Percentiles rank a stretch among this genome's conserved stretches.
Evolutionary conservation across 2,329 filamentous ascomycete genomes (phyloP).

Genomic region (Teratosphaeria destructans): DNA sequence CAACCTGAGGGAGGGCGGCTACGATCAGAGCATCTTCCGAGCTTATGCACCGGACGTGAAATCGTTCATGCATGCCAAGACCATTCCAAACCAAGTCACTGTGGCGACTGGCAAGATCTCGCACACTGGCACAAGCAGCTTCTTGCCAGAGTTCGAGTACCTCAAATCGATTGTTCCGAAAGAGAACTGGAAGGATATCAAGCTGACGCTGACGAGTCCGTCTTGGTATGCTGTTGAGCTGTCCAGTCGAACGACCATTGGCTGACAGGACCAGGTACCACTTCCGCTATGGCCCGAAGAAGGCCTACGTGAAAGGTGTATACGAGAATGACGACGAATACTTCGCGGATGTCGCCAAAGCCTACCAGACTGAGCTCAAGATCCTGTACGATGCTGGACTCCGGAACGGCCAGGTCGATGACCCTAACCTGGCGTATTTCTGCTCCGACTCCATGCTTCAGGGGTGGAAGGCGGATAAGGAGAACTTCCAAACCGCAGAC

Average conservation of each 20-base stretch:
- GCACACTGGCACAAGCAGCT: constrained; percentile 44
- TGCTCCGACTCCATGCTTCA: constrained; percentile 62
- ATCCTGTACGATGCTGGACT: constrained; percentile 36
- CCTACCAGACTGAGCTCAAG: constrained; percentile 36
- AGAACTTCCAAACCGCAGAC: constrained; percentile 57
- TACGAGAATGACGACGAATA: constrained; percentile 38
- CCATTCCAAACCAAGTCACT: constrained; percentile 44
- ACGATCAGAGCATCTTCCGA: constrained; percentile 42
- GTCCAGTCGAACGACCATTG: neutral
- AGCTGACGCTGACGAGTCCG: constrained; percentile 18
- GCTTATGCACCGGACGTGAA: constrained; percentile 51
- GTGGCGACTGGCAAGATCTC: constrained; percentile 35
- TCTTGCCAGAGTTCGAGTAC: constrained; percentile 47
- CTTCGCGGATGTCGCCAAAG: constrained; percentile 36
- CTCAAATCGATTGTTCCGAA: constrained; percentile 50
- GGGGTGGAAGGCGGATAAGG: constrained; percentile 58
- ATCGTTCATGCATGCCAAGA: constrained; percentile 47
- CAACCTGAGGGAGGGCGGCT: constrained; percentile 15
- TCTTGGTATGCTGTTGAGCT: constrained; percentile 2
- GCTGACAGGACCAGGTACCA: constrained; percentile 7
- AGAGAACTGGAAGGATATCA: constrained; percentile 51
- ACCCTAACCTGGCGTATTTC: constrained; percentile 48
- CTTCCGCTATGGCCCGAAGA: constrained; percentile 39
- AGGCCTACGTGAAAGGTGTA: constrained; percentile 34
- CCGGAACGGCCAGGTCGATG: constrained; percentile 39